Conservation (phyloP, 352 stramenopile genomes). For the Phytophthora sp. region DNA sequence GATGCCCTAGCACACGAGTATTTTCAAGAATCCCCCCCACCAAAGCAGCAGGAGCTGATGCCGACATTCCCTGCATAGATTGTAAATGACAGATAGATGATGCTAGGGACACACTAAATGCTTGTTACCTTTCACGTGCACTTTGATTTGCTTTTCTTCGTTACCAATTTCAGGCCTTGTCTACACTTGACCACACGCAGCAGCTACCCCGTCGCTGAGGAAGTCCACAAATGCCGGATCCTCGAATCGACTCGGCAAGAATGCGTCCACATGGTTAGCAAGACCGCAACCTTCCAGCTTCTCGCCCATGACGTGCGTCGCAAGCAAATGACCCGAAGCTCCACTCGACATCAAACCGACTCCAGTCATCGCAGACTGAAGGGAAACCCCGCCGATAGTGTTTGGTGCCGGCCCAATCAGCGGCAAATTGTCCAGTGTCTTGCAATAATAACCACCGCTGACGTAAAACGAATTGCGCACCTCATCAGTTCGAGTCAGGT, state of each 20-base stretch:
- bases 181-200: slow-evolving; percentile 66
- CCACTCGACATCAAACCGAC: slow-evolving; percentile 81
- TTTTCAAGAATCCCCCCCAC: slow-evolving; percentile 73
- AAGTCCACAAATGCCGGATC: slow-evolving; percentile 62
- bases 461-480: slow-evolving; percentile 71
- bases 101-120: slow-evolving; percentile 1
- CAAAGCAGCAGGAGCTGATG: slow-evolving; percentile 79
- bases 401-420: slow-evolving; percentile 67
- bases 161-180: no score
- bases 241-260: slow-evolving; percentile 72
- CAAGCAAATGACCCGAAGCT: slow-evolving; percentile 70
- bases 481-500: slow-evolving; percentile 58
- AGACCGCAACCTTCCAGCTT: slow-evolving; percentile 47
- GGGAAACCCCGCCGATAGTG: slow-evolving; percentile 67
- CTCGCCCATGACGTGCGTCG: slow-evolving; percentile 66
- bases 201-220: slow-evolving; percentile 49
- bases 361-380: slow-evolving; percentile 76
- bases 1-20: slow-evolving; percentile 85
- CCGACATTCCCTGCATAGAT: slow-evolving; percentile 67
- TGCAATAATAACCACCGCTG: slow-evolving; percentile 83
- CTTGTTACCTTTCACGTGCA: slow-evolving; percentile 5
- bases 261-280: slow-evolving; percentile 53
- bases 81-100: slow-evolving; percentile 5
- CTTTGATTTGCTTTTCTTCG: neutral
- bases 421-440: slow-evolving; percentile 78